These are phyloP conservation scores for Fusarium brachygibbosum DNA, from an alignment of 2,329 filamentous ascomycete species.

Conservation along the genomic window DNA sequence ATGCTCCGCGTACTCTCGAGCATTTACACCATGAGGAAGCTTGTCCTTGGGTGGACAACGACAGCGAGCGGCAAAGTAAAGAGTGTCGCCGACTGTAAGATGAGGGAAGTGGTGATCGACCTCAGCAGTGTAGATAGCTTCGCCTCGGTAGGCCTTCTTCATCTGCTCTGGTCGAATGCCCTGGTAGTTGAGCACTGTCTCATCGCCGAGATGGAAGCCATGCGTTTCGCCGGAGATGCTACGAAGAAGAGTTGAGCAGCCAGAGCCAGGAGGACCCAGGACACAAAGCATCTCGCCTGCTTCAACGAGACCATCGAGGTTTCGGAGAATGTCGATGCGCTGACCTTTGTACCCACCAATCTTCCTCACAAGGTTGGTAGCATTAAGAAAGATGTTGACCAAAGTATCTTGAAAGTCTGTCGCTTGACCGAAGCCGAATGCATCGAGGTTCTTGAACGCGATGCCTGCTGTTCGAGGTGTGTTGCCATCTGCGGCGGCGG, in stretches of 20 bases:
- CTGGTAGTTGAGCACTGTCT: constrained; percentile 80
- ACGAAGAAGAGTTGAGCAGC: constrained; percentile 85
- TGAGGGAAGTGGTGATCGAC: constrained; percentile 83
- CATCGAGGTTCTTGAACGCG: constrained; percentile 73
- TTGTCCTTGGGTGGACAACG: constrained; percentile 66
- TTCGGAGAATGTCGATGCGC: constrained; percentile 73
- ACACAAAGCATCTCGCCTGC: constrained; percentile 80
- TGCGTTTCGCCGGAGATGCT: constrained; percentile 83
- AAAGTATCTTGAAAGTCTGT: constrained; percentile 78
- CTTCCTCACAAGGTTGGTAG: constrained; percentile 57
- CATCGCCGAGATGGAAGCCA: constrained; percentile 76
- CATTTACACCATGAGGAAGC: constrained; percentile 67
- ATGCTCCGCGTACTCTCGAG: constrained; percentile 67
- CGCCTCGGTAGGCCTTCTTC: constrained; percentile 79
- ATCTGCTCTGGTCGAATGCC: constrained; percentile 76
- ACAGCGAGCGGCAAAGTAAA: constrained; percentile 79
- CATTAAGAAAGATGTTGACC: constrained; percentile 67
- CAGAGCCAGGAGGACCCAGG: constrained; percentile 74
- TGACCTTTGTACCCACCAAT: constrained; percentile 65
- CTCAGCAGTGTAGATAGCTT: constrained; percentile 86
- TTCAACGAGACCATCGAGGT: constrained; percentile 74
- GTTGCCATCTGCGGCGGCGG: constrained; percentile 58
- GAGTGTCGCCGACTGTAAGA: constrained; percentile 79
- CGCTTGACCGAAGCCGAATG: constrained; percentile 72
- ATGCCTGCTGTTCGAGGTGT: constrained; percentile 71